Conservation (phyloP, 1,284 basidiomycete genomes). For the Puccinia hordei region DNA sequence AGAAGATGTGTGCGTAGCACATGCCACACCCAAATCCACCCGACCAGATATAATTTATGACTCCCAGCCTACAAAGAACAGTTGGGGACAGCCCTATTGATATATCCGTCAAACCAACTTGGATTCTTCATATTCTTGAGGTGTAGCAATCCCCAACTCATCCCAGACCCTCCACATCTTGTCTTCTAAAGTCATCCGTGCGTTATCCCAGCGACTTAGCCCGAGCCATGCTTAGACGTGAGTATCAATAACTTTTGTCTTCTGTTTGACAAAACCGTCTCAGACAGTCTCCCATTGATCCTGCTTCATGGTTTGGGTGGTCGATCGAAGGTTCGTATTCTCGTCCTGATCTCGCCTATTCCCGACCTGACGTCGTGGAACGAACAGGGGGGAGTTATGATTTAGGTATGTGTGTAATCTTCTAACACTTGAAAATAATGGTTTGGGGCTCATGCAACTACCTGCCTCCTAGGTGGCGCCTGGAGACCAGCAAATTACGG, state of each 20-base stretch:
- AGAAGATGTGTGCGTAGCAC: too few species aligned
- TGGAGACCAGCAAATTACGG: constrained; percentile 7
- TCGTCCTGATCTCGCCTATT: constrained; percentile 11
- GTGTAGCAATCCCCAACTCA: background rate
- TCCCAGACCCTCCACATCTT: background rate
- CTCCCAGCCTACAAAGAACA: too few species aligned
- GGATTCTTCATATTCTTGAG: too few species aligned
- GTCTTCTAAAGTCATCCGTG: too few species aligned
- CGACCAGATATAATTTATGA: too few species aligned
- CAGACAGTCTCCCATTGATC: background rate
- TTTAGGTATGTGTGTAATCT: background rate
- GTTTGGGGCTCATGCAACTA: background rate
- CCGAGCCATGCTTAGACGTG: constrained; percentile 6
- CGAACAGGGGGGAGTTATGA: constrained; percentile 12
- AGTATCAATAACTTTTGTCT: background rate
- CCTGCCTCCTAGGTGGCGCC: background rate
- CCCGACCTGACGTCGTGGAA: constrained; percentile 1
- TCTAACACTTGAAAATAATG: background rate
- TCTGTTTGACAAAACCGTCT: background rate
- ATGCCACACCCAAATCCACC: background rate
- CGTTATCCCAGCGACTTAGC: background rate
- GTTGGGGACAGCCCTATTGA: too few species aligned
- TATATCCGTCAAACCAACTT: too few species aligned
- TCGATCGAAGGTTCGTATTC: background rate
- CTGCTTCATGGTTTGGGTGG: background rate